Conservation (phyloP, 2,329 filamentous ascomycete genomes). For the Aspergillus brasiliensis region DNA sequence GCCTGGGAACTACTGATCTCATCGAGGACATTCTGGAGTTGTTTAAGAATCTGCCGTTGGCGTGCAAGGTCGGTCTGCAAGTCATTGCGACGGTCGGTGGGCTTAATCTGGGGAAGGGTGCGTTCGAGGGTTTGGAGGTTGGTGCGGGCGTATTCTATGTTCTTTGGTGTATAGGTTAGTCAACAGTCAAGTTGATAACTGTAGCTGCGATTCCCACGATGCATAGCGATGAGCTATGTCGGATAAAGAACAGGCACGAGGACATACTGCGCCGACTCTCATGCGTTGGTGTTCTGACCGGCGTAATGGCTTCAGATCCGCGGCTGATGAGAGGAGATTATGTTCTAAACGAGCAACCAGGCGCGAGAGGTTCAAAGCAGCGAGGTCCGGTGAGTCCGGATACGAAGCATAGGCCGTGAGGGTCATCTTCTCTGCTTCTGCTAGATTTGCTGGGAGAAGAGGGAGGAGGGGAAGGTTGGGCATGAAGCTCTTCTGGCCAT, state of each 20-base stretch:
- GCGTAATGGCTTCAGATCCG: slow-evolving; percentile 40
- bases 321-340: slow-evolving; percentile 43
- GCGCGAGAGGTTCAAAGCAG: slow-evolving; percentile 44
- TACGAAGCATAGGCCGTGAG: slow-evolving; percentile 20
- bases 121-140: slow-evolving; percentile 46
- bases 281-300: slow-evolving; percentile 46
- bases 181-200: background rate
- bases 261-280: slow-evolving; percentile 43
- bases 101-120: slow-evolving; percentile 42
- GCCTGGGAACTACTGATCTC: slow-evolving; percentile 32
- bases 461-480: background rate
- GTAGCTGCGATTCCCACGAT: background rate
- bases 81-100: slow-evolving; percentile 41
- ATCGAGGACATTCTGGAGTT: slow-evolving; percentile 36
- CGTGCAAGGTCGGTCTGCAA: slow-evolving; percentile 43
- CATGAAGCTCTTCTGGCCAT: background rate
- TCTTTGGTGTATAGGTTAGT: slow-evolving; percentile 28
- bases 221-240: background rate
- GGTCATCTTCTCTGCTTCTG: slow-evolving; percentile 19
- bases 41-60: slow-evolving; percentile 39
- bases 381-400: slow-evolving; percentile 29
- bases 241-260: no score
- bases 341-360: slow-evolving; percentile 47
- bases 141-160: slow-evolving; percentile 49
- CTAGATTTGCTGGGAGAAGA: background rate